Conservation (phyloP, 257 asterid species). For the Rehmannia glutinosa region DNA sequence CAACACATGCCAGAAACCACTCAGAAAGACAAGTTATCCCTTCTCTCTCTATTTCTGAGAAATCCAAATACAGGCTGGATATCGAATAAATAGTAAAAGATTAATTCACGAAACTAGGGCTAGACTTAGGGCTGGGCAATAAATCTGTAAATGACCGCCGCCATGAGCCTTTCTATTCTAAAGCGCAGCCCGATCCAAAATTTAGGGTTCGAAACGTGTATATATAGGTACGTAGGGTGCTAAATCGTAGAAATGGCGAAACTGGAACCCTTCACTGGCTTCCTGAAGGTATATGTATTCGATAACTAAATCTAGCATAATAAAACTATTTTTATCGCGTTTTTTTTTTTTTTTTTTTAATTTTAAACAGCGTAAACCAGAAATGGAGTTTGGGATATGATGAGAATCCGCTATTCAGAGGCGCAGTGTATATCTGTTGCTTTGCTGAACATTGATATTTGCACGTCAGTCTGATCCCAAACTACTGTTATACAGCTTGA, state of each 20-base stretch:
- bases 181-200: background rate
- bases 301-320: background rate
- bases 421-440: conserved; percentile 20
- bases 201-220: background rate
- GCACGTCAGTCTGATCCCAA: conserved; percentile 40
- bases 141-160: background rate
- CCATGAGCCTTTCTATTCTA: background rate
- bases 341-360: background rate
- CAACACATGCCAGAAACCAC: background rate
- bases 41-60: background rate
- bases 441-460: conserved; percentile 23
- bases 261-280: too few relatives aligned
- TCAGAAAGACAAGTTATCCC: too few relatives aligned
- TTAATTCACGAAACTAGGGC: background rate
- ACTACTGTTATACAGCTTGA: background rate
- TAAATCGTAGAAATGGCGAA: background rate
- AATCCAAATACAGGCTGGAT: background rate
- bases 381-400: conserved; percentile 21
- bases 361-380: background rate
- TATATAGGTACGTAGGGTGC: background rate
- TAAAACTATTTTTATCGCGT: background rate
- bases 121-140: background rate
- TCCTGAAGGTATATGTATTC: background rate
- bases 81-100: background rate
- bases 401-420: conserved; percentile 24